Evolutionary conservation across 1,139 yeast genomes (phyloP).

Genomic region (Yamadazyma blattariae): DNA sequence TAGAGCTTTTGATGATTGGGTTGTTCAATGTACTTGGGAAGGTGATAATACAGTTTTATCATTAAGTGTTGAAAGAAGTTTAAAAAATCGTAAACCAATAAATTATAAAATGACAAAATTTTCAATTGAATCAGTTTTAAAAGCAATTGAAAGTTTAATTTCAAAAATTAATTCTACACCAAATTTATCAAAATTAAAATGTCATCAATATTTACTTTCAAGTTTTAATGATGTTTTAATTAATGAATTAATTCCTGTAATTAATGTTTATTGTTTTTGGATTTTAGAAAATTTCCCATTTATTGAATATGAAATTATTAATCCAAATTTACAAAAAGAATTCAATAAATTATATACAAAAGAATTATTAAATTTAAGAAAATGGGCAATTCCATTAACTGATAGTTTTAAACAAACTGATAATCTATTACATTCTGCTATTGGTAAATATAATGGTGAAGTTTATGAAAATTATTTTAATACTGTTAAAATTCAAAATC

Average conservation of each 20-base stretch:
- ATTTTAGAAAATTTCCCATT: constrained; percentile 36
- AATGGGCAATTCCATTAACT: constrained; percentile 39
- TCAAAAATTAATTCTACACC: constrained; percentile 38
- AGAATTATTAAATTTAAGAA: constrained; percentile 33
- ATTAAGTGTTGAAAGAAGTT: constrained; percentile 39
- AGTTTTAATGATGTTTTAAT: constrained; percentile 23
- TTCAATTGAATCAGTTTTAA: constrained; percentile 26
- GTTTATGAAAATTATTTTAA: constrained; percentile 44
- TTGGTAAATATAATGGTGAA: constrained; percentile 43
- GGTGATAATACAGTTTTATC: constrained; percentile 49
- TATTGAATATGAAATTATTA: constrained; percentile 31
- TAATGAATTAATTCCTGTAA: constrained; percentile 20
- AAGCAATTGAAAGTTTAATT: constrained; percentile 38
- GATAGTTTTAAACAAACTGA: constrained; percentile 47
- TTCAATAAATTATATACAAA: constrained; percentile 12
- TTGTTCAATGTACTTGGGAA: constrained; percentile 52
- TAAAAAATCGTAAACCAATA: constrained; percentile 23
- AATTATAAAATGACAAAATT: constrained; percentile 26
- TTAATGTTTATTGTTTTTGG: constrained; percentile 21
- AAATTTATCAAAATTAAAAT: constrained; percentile 51
- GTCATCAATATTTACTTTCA: constrained; percentile 32
- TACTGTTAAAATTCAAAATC: constrained; percentile 32
- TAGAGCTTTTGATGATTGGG: constrained; percentile 47
- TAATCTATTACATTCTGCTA: constrained; percentile 37
- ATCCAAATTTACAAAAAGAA: constrained; percentile 18